phyloP scores from a whole-genome alignment of 1,139 yeast genomes.

The Geotrichum europaeum region DNA sequence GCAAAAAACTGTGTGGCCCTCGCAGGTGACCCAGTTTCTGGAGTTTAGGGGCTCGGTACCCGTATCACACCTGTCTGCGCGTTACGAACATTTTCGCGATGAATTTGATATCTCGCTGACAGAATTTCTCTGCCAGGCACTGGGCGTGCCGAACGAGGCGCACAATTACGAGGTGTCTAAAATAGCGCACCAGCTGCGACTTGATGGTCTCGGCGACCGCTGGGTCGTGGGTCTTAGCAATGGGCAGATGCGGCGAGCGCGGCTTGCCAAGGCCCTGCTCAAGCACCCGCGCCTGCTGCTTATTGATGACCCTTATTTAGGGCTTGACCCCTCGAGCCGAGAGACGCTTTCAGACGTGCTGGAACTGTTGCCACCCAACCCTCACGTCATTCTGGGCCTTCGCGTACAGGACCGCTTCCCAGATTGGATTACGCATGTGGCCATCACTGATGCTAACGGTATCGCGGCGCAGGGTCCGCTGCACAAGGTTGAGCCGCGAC shows the following conservation, averaged over 20 bases:
- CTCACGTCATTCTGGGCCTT: conserved; percentile 61
- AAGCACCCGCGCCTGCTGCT: conserved; percentile 59
- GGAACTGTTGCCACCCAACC: conserved; percentile 34
- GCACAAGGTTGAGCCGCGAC: conserved; percentile 31
- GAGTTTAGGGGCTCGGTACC: conserved; percentile 55
- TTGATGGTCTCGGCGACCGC: conserved; percentile 53
- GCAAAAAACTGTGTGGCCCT: conserved; percentile 40
- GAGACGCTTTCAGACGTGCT: conserved; percentile 51
- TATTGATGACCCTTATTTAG: conserved; percentile 88
- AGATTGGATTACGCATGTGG: conserved; percentile 69
- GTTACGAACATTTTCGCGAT: conserved; percentile 83
- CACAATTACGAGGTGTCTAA: conserved; percentile 31
- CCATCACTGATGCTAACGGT: conserved; percentile 53
- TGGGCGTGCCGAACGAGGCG: conserved; percentile 27
- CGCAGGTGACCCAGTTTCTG: conserved; percentile 46
- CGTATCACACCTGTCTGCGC: conserved; percentile 76
- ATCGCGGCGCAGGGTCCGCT: conserved; percentile 46
- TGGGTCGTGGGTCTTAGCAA: conserved; percentile 88
- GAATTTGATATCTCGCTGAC: conserved; percentile 73
- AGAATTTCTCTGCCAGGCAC: conserved; percentile 44
- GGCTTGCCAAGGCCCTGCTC: conserved; percentile 70
- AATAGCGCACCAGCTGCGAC: conserved; percentile 47
- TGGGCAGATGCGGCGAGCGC: conserved; percentile 88
- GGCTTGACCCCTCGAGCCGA: conserved; percentile 75
- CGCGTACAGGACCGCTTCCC: conserved; percentile 74